Base-by-base conservation (phyloP, 1,284 basidiomycete genomes). In the Grifola frondosa region DNA sequence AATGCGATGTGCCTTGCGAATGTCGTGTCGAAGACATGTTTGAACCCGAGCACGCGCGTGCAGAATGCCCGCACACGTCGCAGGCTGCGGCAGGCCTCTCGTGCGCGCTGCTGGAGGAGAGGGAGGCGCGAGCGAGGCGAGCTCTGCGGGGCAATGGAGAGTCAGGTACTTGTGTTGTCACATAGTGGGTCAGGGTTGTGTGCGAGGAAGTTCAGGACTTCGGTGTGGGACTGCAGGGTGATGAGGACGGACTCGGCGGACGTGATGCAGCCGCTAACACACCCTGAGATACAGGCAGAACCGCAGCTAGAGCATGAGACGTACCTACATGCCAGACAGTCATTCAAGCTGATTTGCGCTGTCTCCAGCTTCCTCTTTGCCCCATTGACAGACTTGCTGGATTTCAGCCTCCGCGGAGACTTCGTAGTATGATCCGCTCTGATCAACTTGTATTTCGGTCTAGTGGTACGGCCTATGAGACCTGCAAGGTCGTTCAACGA, bases 171-270 rank as follows among this genome's bases (percentile, higher is more conserved):
- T 78, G n/a, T 81, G 57, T 78, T 63, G 59, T 30, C 66, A 61
- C 40, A 44, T 44, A 63, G 54, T 38, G 61, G 45, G 51, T 26
- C 68, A 1, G 75, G 66, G 53, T 90, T 88, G 19, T 69, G 64
- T 30, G 74, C 65, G 19, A 97, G 75, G 55, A 90, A 87, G 38
- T 77, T 77, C 31, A 94, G 77, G 2, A 99, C 91, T 65, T 99
- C 94, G 19, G 83, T 81, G 61, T 97, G 94, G 12, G 91, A 96
- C 67, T 99, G 97, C 48, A 97, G 80, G n/a, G 92, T 94, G 62
- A 99, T 97, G 46, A 99, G 79, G 26, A 99, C 87, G 11, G 91
- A 96, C 73, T 99, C 96, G 25, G 96, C 96, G 35, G 94, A 97
- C 2, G 96, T 99, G 58, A 99, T 98, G 61, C 96, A 99, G 1